These are phyloP conservation scores for Piper longum DNA, from an alignment of 164 flowering plant genomes.

Conservation along the genomic window DNA sequence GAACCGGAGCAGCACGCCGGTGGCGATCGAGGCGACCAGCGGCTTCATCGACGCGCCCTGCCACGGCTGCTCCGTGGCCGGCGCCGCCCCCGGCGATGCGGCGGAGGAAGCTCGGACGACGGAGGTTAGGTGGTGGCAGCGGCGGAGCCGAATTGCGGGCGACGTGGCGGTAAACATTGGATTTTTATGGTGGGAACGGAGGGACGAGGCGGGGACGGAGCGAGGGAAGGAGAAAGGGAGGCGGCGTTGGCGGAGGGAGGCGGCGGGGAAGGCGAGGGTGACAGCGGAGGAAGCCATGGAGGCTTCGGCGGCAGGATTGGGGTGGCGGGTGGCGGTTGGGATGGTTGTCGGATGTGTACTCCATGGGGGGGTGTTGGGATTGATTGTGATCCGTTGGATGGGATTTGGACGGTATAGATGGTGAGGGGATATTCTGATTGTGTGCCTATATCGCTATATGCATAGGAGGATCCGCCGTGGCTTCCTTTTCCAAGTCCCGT, in stretches of 20 bases:
- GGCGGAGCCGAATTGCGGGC: no score
- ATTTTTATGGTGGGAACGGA: not conserved
- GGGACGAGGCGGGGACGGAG: not conserved
- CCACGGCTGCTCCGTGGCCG: slow-evolving; percentile 46
- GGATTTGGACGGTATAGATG: not conserved
- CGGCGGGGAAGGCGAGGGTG: slow-evolving; percentile 7
- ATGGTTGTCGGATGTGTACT: no score
- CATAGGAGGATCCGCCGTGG: no score
- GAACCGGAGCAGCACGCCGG: slow-evolving; percentile 73
- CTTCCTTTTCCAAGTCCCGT: no score
- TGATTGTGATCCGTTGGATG: not conserved
- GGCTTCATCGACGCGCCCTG: slow-evolving; percentile 78
- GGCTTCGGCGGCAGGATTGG: not conserved
- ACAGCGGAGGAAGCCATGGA: slow-evolving; percentile 2
- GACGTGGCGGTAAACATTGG: no score
- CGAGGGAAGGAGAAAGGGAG: not conserved
- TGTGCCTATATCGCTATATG: no score
- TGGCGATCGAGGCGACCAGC: slow-evolving; percentile 58
- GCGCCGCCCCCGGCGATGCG: slow-evolving; percentile 7
- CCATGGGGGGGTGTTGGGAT: no score
- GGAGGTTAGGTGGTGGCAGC: not conserved
- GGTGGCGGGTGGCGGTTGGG: no score
- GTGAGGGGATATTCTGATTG: not conserved
- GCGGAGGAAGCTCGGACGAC: slow-evolving; percentile 13
- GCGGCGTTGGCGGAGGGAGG: slow-evolving; percentile 3